Evolutionary conservation across 306 rosid species (phyloP), one percentile per base, ranked within the genome.

Genomic region (Rubus idaeus): DNA sequence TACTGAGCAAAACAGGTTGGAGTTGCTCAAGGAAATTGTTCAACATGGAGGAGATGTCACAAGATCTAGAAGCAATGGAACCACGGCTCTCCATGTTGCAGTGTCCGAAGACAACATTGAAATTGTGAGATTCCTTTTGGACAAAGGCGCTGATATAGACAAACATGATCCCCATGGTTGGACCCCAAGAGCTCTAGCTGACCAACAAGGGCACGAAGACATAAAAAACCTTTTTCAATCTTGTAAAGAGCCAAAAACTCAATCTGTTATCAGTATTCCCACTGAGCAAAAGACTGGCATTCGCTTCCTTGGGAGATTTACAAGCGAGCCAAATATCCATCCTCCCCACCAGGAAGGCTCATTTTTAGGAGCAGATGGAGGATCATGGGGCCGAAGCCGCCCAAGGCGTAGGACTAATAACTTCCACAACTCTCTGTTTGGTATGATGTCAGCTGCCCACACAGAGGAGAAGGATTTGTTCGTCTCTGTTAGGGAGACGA

Each of bases 131-230:
- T 90, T 78, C 78, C 97, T 95, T 46, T 67, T 95, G 77, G 81
- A 82, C 20, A 78, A 83, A 6, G 97, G 97, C 0, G 96, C 97
- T 16, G 84, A 85, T 76, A 65, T 91, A 16, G 91, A 95, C 76
- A 86, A 83, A 63, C 82, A 88, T 51, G 89, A 92, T 68, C 52
- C 30, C 51, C 44, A 84, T 20, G 87, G 94, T 62, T 95, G 99
- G 99, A 90, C 90, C 23, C 90, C 99, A 2, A 84, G 91, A 84
- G 87, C 70, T 8, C 83, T 92, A 45, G 97, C 94, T 14, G 99
- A 90, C 45, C 99, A 95, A 57, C 99, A 90, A 41, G 92, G 96
- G 7, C 97, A 89, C 3, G 80, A 50, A 13, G 94, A 92, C 8
- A 92, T 95, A 21, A 89, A 86, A 70, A 76, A 56, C 82, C 71